These are phyloP conservation scores for Aureobasidium leucospermi DNA, from an alignment of 2,329 filamentous ascomycete genomes.

Conservation along the genomic window DNA sequence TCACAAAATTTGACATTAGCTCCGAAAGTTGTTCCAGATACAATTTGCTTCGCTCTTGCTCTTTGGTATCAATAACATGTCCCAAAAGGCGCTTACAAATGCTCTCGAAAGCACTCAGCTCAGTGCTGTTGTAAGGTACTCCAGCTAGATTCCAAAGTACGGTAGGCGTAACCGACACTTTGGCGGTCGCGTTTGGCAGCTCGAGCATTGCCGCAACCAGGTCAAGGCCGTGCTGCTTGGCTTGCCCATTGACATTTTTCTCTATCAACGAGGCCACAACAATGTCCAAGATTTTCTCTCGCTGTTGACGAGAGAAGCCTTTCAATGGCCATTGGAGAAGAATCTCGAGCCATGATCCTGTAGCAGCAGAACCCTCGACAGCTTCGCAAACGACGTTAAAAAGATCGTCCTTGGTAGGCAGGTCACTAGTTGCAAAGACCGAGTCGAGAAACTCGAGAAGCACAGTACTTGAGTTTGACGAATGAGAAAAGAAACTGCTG, in stretches of 20 bases:
- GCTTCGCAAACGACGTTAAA: not conserved
- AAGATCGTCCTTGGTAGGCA: not conserved
- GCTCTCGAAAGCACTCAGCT: not conserved
- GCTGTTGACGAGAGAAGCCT: slow-evolving; percentile 12
- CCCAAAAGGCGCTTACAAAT: slow-evolving; percentile 4
- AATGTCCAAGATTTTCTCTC: slow-evolving; percentile 12
- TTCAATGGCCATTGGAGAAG: slow-evolving; percentile 9
- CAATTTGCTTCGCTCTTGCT: slow-evolving; percentile 18
- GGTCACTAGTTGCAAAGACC: not conserved
- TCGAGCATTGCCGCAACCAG: slow-evolving; percentile 14
- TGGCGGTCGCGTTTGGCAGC: slow-evolving; percentile 16
- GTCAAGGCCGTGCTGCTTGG: not conserved
- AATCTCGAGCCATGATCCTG: not conserved
- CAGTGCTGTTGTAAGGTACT: not conserved
- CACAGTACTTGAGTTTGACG: not conserved
- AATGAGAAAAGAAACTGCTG: not conserved
- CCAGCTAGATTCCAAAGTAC: not conserved
- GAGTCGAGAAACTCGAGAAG: slow-evolving; percentile 4
- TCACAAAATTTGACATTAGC: not conserved
- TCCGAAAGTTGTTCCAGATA: slow-evolving; percentile 3
- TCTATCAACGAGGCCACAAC: not conserved
- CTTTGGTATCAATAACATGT: slow-evolving; percentile 18
- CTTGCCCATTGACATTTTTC: not conserved
- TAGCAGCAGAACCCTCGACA: not conserved
- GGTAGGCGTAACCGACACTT: not conserved